Conservation (phyloP, 345 rosid species). For the Acer saccharum region DNA sequence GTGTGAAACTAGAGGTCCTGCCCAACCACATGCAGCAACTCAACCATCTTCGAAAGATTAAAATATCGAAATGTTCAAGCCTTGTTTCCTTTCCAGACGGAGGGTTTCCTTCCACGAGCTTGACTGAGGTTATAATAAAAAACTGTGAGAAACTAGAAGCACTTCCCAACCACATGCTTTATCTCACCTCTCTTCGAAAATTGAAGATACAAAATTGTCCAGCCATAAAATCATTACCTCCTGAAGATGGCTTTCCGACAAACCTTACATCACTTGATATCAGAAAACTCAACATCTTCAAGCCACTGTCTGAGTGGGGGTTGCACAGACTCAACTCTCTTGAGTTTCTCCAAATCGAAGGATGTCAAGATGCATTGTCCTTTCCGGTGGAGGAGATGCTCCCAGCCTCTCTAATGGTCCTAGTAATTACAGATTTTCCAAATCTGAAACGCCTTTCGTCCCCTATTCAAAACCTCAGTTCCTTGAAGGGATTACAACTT, state of each 20-base stretch:
- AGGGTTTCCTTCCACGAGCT: constrained; percentile 9
- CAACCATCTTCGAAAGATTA: neutral
- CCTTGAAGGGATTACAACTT: constrained; percentile 11
- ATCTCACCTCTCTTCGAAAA: constrained; percentile 8
- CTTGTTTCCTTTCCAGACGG: constrained; percentile 3
- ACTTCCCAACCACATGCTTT: neutral
- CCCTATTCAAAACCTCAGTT: constrained; percentile 2
- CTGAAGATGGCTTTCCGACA: neutral
- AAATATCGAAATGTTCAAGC: neutral
- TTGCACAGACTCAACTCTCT: constrained; percentile 25
- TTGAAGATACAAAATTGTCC: neutral
- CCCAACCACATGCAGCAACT: neutral
- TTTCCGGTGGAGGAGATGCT: constrained; percentile 24
- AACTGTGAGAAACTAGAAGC: neutral
- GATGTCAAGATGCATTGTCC: constrained; percentile 17
- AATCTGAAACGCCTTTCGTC: constrained; percentile 7
- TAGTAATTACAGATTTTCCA: constrained; percentile 15
- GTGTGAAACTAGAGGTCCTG: neutral
- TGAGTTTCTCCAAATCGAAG: constrained; percentile 6
- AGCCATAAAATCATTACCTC: constrained; percentile 2
- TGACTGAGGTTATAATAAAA: neutral
- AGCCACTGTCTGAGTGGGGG: constrained; percentile 23
- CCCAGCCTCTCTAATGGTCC: constrained; percentile 12
- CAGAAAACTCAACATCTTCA: neutral
- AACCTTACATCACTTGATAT: constrained; percentile 5